A percentile compares a stretch with the other conserved stretches of the same genome.
These are phyloP conservation scores for Termitomyces sp. DNA, from an alignment of 768 basidiomycete genomes.

Conservation along the genomic window DNA sequence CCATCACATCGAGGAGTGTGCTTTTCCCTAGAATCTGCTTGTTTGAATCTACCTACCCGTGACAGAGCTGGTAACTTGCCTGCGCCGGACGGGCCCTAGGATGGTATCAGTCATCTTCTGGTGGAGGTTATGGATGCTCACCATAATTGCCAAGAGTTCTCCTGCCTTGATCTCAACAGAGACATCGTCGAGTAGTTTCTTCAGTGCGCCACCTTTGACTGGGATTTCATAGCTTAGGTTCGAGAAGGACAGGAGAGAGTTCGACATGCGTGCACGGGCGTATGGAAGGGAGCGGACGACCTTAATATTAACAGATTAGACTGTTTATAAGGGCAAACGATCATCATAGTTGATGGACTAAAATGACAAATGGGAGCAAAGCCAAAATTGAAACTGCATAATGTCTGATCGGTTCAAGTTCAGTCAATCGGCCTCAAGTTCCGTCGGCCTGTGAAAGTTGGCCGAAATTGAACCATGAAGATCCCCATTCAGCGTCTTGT, in stretches of 20 bases:
- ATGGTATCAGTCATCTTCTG: neutral
- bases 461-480: no score
- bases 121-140: conserved; percentile 10
- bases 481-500: no score
- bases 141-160: conserved; percentile 38
- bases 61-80: conserved; percentile 18
- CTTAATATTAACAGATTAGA: neutral
- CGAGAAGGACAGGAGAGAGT: conserved; percentile 26
- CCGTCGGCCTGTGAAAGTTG: no score
- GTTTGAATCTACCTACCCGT: neutral
- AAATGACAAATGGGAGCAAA: no score
- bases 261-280: neutral
- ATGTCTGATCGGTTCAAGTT: no score
- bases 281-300: neutral
- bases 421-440: no score
- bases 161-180: conserved; percentile 32
- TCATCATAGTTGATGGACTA: neutral
- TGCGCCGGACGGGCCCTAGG: conserved; percentile 39
- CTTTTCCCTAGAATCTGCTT: conserved; percentile 31
- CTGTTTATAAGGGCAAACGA: neutral
- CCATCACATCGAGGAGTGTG: conserved; percentile 40
- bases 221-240: conserved; percentile 28
- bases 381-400: no score
- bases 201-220: conserved; percentile 17
- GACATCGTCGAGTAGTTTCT: conserved; percentile 32